phyloP scores from a whole-genome alignment of 78 protist species.

The Ministeria vibrans region DNA sequence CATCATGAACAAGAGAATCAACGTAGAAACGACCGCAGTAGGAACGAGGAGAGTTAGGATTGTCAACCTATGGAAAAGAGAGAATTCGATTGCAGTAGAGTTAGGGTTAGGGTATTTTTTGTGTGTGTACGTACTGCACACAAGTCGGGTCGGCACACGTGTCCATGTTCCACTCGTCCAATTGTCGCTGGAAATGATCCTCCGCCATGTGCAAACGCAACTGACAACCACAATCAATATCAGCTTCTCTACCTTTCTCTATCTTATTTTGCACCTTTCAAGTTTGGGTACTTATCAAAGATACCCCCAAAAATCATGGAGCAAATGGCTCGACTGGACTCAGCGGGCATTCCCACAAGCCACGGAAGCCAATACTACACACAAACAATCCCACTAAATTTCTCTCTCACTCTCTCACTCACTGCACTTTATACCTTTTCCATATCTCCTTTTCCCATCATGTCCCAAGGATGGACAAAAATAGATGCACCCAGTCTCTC shows the following conservation, averaged over 20 bases:
- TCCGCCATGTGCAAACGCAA: slow-evolving; percentile 94
- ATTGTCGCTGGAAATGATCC: slow-evolving; percentile 80
- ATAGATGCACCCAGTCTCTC: slow-evolving; percentile 53
- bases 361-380: slow-evolving; percentile 12
- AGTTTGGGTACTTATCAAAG: slow-evolving; percentile 68
- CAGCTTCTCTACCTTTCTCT: too few relatives aligned
- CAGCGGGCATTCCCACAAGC: slow-evolving; percentile 93
- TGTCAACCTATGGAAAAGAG: too few relatives aligned
- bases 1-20: slow-evolving; percentile 81
- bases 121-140: too few relatives aligned
- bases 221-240: too few relatives aligned
- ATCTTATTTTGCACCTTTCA: too few relatives aligned
- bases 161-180: slow-evolving; percentile 84
- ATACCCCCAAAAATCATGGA: slow-evolving; percentile 79
- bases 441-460: slow-evolving; percentile 44
- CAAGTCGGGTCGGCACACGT: slow-evolving; percentile 80
- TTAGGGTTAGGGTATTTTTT: too few relatives aligned
- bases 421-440: not conserved
- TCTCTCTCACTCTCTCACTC: not conserved
- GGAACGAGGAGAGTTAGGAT: too few relatives aligned
- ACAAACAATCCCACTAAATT: not conserved
- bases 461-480: slow-evolving; percentile 93
- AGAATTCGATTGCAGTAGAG: too few relatives aligned
- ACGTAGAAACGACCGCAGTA: slow-evolving; percentile 63
- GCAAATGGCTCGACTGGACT: slow-evolving; percentile 83